Base-by-base conservation (phyloP, 2,329 filamentous ascomycete species). In the Colletotrichum somersetense region DNA sequence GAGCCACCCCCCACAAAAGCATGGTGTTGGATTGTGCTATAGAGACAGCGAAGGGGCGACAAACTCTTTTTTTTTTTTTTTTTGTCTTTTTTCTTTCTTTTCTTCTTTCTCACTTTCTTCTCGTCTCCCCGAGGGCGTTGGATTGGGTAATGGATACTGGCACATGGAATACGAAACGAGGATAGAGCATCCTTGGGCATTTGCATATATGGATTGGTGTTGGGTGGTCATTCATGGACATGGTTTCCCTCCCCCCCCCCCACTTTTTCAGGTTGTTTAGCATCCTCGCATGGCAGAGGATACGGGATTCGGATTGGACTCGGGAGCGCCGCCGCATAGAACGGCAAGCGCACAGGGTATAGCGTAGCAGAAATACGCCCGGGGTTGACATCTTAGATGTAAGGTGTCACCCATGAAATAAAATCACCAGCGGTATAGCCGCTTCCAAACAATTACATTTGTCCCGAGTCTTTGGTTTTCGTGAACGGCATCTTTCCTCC, bases 11-110 rank as follows among this genome's bases (percentile, higher is more conserved):
- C 50, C 30, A 53, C 62, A 74, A 74, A 74, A 73, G 71, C 66
- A 73, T 59, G 73, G 73, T 72, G 72, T 74, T 70, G 70, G 67
- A 62, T 71, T 72, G 56, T 38, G 30, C 62, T 46, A 66, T 71
- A 73, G 71, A 73, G 57, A 64, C 55, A 66, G 33, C 57, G 40
- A 67, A 52, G 62, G 67, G 33, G 56, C 20, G 38, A 66, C 71
- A 71, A 50, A 53, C 46, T 71, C 62, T 55, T 46, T 66, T 65
- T 62, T 18, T 33, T 16, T 5, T 26, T 30, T 40, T 20, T 44
- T 30, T 38, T 35, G n/a, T 61, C 23, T 16, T 40, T 40, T 57
- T 8, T 2, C 6, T 40, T 53, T 23, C 26, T n/a, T 18, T 26
- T 48, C 52, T 40, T 11, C 12, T 38, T n/a, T n/a, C 46, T 33